Evolutionary conservation across 768 basidiomycete species (phyloP), one percentile per base, ranked within the genome.

Genomic region (Astraeus odoratus): DNA sequence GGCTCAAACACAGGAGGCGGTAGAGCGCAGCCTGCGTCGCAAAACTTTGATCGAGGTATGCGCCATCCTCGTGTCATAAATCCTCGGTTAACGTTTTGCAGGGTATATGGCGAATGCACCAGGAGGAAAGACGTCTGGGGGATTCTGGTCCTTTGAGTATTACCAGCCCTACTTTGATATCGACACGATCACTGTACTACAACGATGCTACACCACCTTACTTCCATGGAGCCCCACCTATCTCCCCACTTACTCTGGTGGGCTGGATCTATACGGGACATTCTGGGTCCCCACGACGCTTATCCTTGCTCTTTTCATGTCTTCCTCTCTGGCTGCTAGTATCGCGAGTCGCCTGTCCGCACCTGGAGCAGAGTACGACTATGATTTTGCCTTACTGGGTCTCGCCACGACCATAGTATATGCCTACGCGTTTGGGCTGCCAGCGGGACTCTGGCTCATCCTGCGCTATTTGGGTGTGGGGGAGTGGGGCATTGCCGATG

Each of bases 241-340:
- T 57, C 72, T 80, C 41, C 70, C 80, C 4, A 75, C 72, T 43
- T 84, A 84, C 34, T 73, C 81, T 33, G 60, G 73, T 13, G 58
- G 60, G 8, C 53, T 52, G 31, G 86, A 89, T 60, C 76, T 89
- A 31, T 86, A 88, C 60, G 94, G 94, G 0, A 93, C 95, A 1
- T 97, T 99, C 71, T 99, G 95, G 95, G 91, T 94, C 1, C 76
- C 96, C 29, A 95, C 93, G 1, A 98, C 95, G 1, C 80, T 99
- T 50, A 85, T 96, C 35, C 90, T 98, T 59, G 75, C 84, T 0
- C 80, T 97, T 48, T 97, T 94, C 71, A 79, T 96, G 47, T 94
- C 87, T 20, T 96, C 95, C 1, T 92, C 89, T 26, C 82, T 98
- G 30, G 89, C 85, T 7, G 81, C 89, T 13, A 90, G 90, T 38